Conservation (phyloP, 352 stramenopile genomes). For the Phytophthora fragariae region DNA sequence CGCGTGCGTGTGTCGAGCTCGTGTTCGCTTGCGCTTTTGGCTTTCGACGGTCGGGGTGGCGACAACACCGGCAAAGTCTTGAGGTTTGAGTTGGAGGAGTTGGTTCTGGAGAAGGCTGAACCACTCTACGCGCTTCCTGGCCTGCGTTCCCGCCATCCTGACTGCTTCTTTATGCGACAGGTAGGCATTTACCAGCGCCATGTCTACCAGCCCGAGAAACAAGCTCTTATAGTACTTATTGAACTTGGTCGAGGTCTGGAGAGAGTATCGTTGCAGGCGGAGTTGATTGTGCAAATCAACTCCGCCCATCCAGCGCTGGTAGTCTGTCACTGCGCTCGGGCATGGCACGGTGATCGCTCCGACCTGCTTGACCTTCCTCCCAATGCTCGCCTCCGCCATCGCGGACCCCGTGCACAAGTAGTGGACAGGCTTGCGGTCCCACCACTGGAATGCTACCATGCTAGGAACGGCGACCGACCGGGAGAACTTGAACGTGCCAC, state of each 20-base stretch:
- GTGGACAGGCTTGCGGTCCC: slow-evolving; percentile 39
- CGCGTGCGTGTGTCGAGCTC: not conserved
- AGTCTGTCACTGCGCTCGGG: slow-evolving; percentile 21
- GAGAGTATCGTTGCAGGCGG: slow-evolving; percentile 29
- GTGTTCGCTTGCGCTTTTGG: slow-evolving; percentile 1
- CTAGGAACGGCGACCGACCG: slow-evolving; percentile 12
- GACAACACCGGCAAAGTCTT: slow-evolving; percentile 4
- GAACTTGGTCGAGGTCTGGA: slow-evolving; percentile 16
- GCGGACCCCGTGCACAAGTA: slow-evolving; percentile 25
- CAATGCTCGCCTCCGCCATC: slow-evolving; percentile 11
- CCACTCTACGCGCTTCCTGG: not conserved
- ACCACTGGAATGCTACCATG: slow-evolving; percentile 28
- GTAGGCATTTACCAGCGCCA: not conserved
- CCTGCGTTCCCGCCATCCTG: not conserved
- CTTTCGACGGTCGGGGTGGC: not conserved
- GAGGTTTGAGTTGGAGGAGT: not conserved
- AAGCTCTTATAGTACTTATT: not conserved
- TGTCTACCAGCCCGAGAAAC: not conserved
- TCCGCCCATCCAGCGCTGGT: slow-evolving; percentile 40
- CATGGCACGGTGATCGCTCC: slow-evolving; percentile 16
- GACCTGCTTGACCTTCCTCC: slow-evolving; percentile 22
- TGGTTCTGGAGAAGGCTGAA: slow-evolving; percentile 1
- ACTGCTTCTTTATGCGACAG: not conserved
- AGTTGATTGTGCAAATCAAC: slow-evolving; percentile 29
- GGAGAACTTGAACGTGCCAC: slow-evolving; percentile 8